Percentiles rank a stretch among this genome's conserved stretches.
phyloP scores from a whole-genome alignment of 2,329 filamentous ascomycete genomes.

The Didymella arachidicola region DNA sequence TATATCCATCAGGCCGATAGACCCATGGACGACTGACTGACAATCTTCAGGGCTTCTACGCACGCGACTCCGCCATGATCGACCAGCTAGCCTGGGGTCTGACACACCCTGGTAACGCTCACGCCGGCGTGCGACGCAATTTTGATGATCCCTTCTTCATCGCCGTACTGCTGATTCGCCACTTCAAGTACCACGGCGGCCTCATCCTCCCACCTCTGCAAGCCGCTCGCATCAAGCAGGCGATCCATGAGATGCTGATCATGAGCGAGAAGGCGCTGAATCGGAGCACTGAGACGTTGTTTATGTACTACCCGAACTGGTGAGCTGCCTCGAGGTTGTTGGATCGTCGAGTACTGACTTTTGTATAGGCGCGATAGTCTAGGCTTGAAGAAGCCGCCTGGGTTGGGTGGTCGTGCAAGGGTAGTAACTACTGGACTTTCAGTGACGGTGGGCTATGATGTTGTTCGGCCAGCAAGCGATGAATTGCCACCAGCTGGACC shows the following conservation, averaged over 20 bases:
- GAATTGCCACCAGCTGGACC: not conserved
- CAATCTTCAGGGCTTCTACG: not conserved
- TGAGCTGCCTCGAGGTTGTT: not conserved
- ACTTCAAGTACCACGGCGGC: slow-evolving; percentile 25
- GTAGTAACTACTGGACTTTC: not conserved
- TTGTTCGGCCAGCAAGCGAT: not conserved
- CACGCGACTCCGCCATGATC: not conserved
- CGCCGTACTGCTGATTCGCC: slow-evolving; percentile 19
- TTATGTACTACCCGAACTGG: slow-evolving; percentile 12
- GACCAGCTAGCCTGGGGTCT: slow-evolving; percentile 24
- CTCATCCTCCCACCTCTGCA: slow-evolving; percentile 17
- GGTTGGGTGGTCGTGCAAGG: not conserved
- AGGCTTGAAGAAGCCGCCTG: not conserved
- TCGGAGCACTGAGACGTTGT: not conserved
- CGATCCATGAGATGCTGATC: not conserved
- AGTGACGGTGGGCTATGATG: not conserved
- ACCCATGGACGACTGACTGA: not conserved
- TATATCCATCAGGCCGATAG: not conserved
- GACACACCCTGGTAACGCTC: slow-evolving; percentile 2
- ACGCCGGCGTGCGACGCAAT: slow-evolving; percentile 13
- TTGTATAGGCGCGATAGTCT: not conserved
- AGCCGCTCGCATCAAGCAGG: slow-evolving; percentile 7
- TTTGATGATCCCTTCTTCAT: slow-evolving; percentile 6
- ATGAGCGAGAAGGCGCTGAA: not conserved
- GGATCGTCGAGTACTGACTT: not conserved